Evolutionary conservation across 2,329 filamentous ascomycete genomes (phyloP), one percentile per base, ranked within the genome.

Genomic region (Penicillium sp.): DNA sequence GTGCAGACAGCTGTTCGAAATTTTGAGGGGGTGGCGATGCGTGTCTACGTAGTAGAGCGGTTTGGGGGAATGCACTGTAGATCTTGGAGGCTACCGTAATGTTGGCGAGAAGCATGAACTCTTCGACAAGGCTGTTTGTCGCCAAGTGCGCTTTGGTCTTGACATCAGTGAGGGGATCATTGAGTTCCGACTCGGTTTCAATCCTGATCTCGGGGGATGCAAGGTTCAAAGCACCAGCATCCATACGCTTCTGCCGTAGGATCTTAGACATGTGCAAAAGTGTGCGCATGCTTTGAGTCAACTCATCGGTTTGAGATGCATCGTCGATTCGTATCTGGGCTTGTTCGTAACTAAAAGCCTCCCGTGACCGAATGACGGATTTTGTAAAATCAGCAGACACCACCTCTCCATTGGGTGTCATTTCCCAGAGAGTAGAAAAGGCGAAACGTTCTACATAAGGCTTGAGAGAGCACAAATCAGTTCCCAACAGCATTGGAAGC

Each of bases 91-190:
- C 94, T 28, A 99, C 95, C 64, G 88, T 93, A 68, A 91, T 91
- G 76, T 99, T 99, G 79, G 94, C 95, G 71, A 97, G 89, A 68
- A 99, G 81, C 94, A 99, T 99, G 81, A 99, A 97, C 71, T 99
- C 94, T 71, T 99, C 94, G 26, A 99, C 95, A 5, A 99, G 83
- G 21, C 93, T 97, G 78, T 97, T 99, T 53, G 94, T 99, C 68
- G 94, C 92, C 38, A 99, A 85, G 52, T 92, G 85, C 65, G 92
- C 83, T 76, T 99, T 99, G 5, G 92, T 96, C 79, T 97, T 91
- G 64, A 99, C 90, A 66, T 97, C 94, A 9, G 75, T 73, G 55
- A 96, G 88, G 0, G 94, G 93, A 68, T 97, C 94, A 1, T 92
- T 96, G 0, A 93, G 95, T 74, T 99, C 94, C 8, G 90, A 96